phyloP scores from a whole-genome alignment of 2,329 filamentous ascomycete genomes.

The Aureobasidium leucospermi region DNA sequence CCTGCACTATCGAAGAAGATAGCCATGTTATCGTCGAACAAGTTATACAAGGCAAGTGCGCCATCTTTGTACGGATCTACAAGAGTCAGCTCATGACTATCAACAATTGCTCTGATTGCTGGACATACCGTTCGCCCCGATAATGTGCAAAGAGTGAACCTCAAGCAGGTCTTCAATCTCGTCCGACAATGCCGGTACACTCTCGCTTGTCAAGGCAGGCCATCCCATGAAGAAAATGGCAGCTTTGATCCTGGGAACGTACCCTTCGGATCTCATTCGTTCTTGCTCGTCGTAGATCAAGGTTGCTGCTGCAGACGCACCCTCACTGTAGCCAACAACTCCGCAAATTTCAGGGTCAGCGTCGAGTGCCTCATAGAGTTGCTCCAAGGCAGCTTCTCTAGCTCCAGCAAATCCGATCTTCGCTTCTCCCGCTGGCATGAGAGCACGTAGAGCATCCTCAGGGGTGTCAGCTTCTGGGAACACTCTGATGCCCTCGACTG shows the following conservation, averaged over 20 bases:
- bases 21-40: slow-evolving; percentile 5
- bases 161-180: neutral
- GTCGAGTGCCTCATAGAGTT: slow-evolving; percentile 1
- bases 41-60: slow-evolving; percentile 4
- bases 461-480: slow-evolving; percentile 4
- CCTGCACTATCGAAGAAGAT: slow-evolving; percentile 2
- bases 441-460: neutral
- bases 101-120: too few relatives aligned
- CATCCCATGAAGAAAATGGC: slow-evolving; percentile 6
- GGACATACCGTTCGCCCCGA: neutral
- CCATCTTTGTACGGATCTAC: slow-evolving; percentile 3
- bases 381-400: neutral
- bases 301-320: neutral
- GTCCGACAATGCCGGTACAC: neutral
- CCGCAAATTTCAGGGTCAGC: neutral
- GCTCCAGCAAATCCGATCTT: neutral
- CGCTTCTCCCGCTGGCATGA: neutral
- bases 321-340: neutral
- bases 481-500: neutral
- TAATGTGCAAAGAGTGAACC: neutral
- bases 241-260: neutral
- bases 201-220: neutral
- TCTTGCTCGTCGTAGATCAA: slow-evolving; percentile 1
- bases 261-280: neutral
- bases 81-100: neutral